These are phyloP conservation scores for Sextonia rubra DNA, from an alignment of 164 flowering plant species.

Conservation along the genomic window DNA sequence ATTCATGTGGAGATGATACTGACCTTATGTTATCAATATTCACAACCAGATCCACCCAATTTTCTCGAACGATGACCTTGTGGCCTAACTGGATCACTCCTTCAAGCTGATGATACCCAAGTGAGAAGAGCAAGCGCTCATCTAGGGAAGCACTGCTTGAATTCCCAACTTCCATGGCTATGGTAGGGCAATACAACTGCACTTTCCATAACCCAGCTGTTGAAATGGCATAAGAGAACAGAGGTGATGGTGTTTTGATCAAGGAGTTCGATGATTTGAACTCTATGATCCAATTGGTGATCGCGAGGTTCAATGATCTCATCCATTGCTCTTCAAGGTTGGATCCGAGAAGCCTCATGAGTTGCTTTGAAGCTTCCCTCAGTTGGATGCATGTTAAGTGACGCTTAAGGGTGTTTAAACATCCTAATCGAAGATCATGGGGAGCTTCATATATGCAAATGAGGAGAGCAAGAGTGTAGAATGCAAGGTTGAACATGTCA, in stretches of 20 bases:
- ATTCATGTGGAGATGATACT: background rate
- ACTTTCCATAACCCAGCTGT: constrained; percentile 78
- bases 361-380: constrained; percentile 48
- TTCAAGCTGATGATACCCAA: constrained; percentile 74
- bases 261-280: constrained; percentile 19
- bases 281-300: constrained; percentile 74
- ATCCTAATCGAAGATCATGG: constrained; percentile 41
- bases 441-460: constrained; percentile 88
- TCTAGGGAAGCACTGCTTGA: constrained; percentile 35
- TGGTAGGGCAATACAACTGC: constrained; percentile 76
- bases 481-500: constrained; percentile 56
- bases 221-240: constrained; percentile 67
- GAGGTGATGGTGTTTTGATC: constrained; percentile 45
- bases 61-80: constrained; percentile 39
- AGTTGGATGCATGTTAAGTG: constrained; percentile 34
- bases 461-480: constrained; percentile 52
- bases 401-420: constrained; percentile 40
- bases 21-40: constrained; percentile 82
- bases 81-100: constrained; percentile 77
- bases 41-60: constrained; percentile 58
- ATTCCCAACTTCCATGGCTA: constrained; percentile 63
- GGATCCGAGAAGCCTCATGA: constrained; percentile 70
- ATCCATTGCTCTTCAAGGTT: constrained; percentile 86
- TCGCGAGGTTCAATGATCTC: constrained; percentile 73
- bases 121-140: constrained; percentile 57